These are phyloP conservation scores for Durotheca rogersii DNA, from an alignment of 495 filamentous ascomycete species.

Conservation along the genomic window DNA sequence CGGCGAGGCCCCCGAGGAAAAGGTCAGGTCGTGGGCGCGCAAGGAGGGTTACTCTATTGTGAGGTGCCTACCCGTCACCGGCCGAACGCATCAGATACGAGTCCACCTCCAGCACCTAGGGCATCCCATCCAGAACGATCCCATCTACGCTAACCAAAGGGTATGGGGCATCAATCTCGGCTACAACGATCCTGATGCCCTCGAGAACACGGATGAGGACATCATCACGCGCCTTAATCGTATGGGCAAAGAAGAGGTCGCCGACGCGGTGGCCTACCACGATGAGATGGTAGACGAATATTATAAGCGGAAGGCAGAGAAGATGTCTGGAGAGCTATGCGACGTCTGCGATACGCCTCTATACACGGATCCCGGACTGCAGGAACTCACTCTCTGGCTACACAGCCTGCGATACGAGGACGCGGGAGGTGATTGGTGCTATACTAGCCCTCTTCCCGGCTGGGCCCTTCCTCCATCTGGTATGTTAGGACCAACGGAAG, in stretches of 20 bases:
- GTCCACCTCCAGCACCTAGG: constrained; percentile 95
- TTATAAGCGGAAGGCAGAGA: constrained; percentile 82
- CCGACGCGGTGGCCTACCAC: constrained; percentile 89
- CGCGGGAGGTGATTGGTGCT: constrained; percentile 76
- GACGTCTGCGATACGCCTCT: constrained; percentile 80
- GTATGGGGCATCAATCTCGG: constrained; percentile 86
- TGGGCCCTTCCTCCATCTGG: constrained; percentile 82
- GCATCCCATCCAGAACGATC: constrained; percentile 93
- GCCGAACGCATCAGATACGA: constrained; percentile 90
- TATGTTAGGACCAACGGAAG: constrained; percentile 57
- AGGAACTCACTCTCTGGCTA: constrained; percentile 90
- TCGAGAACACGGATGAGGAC: constrained; percentile 75
- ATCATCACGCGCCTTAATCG: constrained; percentile 77
- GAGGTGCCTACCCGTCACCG: constrained; percentile 88
- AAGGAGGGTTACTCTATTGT: constrained; percentile 87
- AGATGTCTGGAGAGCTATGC: constrained; percentile 82
- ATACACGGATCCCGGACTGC: constrained; percentile 85
- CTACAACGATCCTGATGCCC: constrained; percentile 61
- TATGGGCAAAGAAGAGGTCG: constrained; percentile 94
- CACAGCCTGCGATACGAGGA: constrained; percentile 89
- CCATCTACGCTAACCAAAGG: constrained; percentile 90
- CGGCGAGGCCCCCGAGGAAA: constrained; percentile 23
- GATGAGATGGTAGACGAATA: constrained; percentile 88
- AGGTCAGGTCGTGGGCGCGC: constrained; percentile 33
- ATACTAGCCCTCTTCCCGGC: constrained; percentile 76